These are phyloP conservation scores for Paecilomyces fulvus DNA, from an alignment of 2,329 filamentous ascomycete genomes.

Conservation along the genomic window DNA sequence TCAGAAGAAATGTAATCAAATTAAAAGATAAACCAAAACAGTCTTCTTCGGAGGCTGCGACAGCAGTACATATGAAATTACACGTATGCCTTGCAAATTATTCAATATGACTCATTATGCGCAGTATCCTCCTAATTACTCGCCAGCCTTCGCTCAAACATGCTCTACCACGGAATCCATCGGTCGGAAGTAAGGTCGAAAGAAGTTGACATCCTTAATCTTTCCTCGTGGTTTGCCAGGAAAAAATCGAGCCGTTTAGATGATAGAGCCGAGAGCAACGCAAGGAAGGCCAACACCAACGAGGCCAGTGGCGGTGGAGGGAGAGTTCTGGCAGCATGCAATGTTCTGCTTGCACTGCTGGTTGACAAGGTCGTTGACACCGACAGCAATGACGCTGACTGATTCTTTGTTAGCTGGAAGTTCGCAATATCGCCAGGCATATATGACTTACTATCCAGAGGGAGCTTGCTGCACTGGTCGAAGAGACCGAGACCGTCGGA, in stretches of 20 bases:
- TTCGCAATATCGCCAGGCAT: background rate
- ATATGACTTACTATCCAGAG: slow-evolving; percentile 19
- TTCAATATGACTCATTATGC: slow-evolving; percentile 9
- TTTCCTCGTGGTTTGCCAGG: background rate
- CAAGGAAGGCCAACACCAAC: slow-evolving; percentile 30
- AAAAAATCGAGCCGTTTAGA: slow-evolving; percentile 20
- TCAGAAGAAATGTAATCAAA: background rate
- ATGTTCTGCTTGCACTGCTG: slow-evolving; percentile 34
- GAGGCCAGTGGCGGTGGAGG: slow-evolving; percentile 22
- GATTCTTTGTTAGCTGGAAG: slow-evolving; percentile 3
- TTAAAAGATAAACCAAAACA: slow-evolving; percentile 11
- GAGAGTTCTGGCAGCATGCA: slow-evolving; percentile 31
- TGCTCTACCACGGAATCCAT: background rate
- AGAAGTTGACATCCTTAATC: background rate
- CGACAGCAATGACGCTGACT: slow-evolving; percentile 20
- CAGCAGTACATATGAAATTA: slow-evolving; percentile 21
- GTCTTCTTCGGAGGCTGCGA: slow-evolving; percentile 23
- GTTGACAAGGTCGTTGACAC: slow-evolving; percentile 26
- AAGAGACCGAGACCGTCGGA: slow-evolving; percentile 28
- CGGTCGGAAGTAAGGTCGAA: background rate
- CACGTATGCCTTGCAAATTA: slow-evolving; percentile 7
- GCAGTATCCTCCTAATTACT: background rate
- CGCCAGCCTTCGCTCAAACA: background rate
- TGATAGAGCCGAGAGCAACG: slow-evolving; percentile 28
- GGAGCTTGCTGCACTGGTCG: slow-evolving; percentile 35